phyloP scores from a whole-genome alignment of 1,284 basidiomycete genomes.

The Cryptococcus maquisensis region DNA sequence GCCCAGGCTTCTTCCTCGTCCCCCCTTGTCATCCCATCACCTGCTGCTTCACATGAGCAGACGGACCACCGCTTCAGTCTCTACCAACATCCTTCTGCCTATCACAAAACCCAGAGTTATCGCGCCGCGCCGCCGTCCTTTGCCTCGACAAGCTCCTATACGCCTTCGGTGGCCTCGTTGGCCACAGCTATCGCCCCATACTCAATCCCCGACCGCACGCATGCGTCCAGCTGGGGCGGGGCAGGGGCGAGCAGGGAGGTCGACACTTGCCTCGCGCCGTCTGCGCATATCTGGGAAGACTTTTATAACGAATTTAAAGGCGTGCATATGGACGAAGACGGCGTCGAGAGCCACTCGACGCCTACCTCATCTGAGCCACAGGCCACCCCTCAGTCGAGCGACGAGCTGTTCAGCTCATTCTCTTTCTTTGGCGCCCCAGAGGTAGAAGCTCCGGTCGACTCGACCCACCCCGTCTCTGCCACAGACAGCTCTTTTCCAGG shows the following conservation, averaged over 20 bases:
- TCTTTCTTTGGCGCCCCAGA: conserved; percentile 2
- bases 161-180: conserved; percentile 2
- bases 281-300: conserved; percentile 10
- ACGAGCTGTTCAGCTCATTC: background rate
- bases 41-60: no score
- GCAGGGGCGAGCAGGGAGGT: no score
- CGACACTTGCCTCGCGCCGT: background rate
- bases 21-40: no score
- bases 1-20: no score
- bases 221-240: no score
- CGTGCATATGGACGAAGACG: background rate
- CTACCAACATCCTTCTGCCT: background rate
- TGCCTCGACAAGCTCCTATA: conserved; percentile 1
- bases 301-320: conserved; percentile 2
- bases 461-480: background rate
- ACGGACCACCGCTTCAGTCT: background rate
- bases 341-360: background rate
- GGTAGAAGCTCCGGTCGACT: background rate
- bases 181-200: background rate
- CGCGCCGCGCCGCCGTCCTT: conserved; percentile 2
- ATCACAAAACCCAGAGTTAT: background rate
- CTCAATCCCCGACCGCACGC: no score
- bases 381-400: background rate
- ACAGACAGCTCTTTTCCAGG: conserved; percentile 4
- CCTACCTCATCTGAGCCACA: background rate